Evolutionary conservation across 2,329 filamentous ascomycete species (phyloP), one percentile per base, ranked within the genome.

Genomic region (Geosmithia putterillii): DNA sequence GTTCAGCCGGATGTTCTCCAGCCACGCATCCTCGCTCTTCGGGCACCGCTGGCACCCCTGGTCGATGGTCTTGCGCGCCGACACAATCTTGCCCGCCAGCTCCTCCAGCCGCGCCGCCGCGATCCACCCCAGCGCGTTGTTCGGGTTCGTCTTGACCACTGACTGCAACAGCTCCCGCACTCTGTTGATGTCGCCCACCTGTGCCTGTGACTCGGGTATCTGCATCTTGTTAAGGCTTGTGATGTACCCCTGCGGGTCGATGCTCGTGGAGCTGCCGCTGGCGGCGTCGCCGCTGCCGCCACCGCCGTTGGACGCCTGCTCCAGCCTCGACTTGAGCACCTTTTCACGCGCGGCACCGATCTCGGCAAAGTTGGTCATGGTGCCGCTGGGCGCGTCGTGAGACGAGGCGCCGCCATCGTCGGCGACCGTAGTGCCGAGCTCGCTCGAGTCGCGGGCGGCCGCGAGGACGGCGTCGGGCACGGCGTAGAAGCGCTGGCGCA

Each of bases 351-450:
- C 94, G 38, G 89, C 88, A 63, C 94, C 92, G 49, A 98, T 96
- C 61, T 95, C 86, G 38, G 90, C 90, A 59, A 98, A 98, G 59
- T 98, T 95, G 10, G 90, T 98, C 77, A 95, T 92, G 1, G 88
- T 94, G 2, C 90, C 89, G 55, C 95, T 88, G 45, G 81, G 74
- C 22, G 61, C 64, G 40, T 71, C 65, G 14, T 50, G 46, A 23
- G 50, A 50, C 3, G 60, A 52, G n/a, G 71, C 63, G 2, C 66
- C 61, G 2, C 79, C 83, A 47, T 95, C 89, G 34, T 94, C 87
- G 38, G 80, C 74, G n/a, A 98, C 81, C 0, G 86, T 94, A 2
- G 88, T 92, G 40, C 88, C 84, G 50, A 96, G 76, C 57, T 95
- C 86, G 4, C 77, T 74, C 2, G 84, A 75, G 52, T 87, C 86